Percentiles rank a stretch among this genome's conserved stretches.
phyloP scores from a whole-genome alignment of 2,329 filamentous ascomycete species.

The Trichoderma brevicompactum region DNA sequence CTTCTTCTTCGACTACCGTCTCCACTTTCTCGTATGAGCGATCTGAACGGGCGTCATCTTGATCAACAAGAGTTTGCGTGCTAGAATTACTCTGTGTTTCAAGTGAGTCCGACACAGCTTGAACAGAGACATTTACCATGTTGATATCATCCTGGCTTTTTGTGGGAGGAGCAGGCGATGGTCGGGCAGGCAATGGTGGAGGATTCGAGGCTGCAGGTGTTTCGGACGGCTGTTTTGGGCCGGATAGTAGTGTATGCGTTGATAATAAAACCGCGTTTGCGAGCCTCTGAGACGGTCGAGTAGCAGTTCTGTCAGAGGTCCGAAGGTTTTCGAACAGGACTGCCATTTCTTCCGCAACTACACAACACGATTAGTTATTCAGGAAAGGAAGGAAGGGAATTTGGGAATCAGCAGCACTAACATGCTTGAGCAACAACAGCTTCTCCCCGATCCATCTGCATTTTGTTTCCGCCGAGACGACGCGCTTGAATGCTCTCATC shows the following conservation, averaged over 20 bases:
- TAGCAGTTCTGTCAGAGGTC: slow-evolving; percentile 61
- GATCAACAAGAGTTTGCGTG: slow-evolving; percentile 57
- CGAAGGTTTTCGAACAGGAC: slow-evolving; percentile 73
- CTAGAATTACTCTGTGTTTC: slow-evolving; percentile 55
- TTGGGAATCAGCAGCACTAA: slow-evolving; percentile 54
- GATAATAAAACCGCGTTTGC: slow-evolving; percentile 77
- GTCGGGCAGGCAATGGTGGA: slow-evolving; percentile 57
- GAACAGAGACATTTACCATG: slow-evolving; percentile 42
- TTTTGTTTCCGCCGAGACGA: slow-evolving; percentile 71
- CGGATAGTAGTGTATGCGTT: slow-evolving; percentile 46
- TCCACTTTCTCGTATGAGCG: slow-evolving; percentile 45
- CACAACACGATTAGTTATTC: slow-evolving; percentile 14
- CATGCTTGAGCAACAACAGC: slow-evolving; percentile 73
- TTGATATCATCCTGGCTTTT: slow-evolving; percentile 41
- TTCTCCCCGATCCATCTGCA: slow-evolving; percentile 57
- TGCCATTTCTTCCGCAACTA: slow-evolving; percentile 76
- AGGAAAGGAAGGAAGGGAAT: background rate
- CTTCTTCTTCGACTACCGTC: slow-evolving; percentile 19
- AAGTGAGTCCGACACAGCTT: slow-evolving; percentile 37
- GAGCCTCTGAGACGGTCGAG: slow-evolving; percentile 75
- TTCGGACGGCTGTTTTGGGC: slow-evolving; percentile 39
- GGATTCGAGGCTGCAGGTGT: slow-evolving; percentile 39
- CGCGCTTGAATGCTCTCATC: slow-evolving; percentile 67
- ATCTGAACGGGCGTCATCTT: slow-evolving; percentile 45
- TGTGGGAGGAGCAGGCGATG: slow-evolving; percentile 46